Conservation (phyloP, 805 yeast species). For the Hanseniaspora vineae region DNA sequence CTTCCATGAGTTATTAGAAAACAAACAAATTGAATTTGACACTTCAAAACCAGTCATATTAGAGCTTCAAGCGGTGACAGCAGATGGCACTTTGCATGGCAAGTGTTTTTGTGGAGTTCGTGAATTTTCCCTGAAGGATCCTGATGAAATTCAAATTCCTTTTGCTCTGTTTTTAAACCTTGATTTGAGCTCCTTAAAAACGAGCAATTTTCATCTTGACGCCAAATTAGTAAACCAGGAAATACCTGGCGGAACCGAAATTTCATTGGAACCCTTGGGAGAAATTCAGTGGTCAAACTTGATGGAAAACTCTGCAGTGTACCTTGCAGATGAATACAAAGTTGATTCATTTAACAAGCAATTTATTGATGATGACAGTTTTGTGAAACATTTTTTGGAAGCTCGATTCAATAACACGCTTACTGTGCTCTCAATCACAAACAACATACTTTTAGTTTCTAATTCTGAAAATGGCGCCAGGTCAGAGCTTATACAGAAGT, state of each 20-base stretch:
- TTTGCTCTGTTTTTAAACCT: not conserved
- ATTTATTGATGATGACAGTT: constrained; percentile 1
- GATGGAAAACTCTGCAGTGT: not conserved
- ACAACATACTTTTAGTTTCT: constrained; percentile 1
- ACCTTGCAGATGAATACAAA: not conserved
- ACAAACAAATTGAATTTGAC: not conserved
- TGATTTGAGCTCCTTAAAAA: not conserved
- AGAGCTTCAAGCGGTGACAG: not conserved
- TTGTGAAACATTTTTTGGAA: constrained; percentile 3
- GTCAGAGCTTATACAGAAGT: constrained; percentile 8
- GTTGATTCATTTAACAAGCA: not conserved
- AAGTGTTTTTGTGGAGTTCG: constrained; percentile 1
- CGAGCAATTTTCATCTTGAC: too few relatives aligned
- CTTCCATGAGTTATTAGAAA: not conserved
- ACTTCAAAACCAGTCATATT: constrained; percentile 1
- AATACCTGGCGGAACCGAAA: constrained; percentile 1
- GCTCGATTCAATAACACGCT: constrained; percentile 4
- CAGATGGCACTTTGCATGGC: not conserved
- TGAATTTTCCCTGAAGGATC: constrained; percentile 1
- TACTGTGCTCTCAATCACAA: not conserved
- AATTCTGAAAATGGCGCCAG: constrained; percentile 1
- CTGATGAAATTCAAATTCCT: constrained; percentile 1
- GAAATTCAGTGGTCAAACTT: not conserved
- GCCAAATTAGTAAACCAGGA: not conserved
- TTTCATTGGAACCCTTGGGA: constrained; percentile 4